Conservation (phyloP, 305 asterid species). For the Andrographis paniculata region DNA sequence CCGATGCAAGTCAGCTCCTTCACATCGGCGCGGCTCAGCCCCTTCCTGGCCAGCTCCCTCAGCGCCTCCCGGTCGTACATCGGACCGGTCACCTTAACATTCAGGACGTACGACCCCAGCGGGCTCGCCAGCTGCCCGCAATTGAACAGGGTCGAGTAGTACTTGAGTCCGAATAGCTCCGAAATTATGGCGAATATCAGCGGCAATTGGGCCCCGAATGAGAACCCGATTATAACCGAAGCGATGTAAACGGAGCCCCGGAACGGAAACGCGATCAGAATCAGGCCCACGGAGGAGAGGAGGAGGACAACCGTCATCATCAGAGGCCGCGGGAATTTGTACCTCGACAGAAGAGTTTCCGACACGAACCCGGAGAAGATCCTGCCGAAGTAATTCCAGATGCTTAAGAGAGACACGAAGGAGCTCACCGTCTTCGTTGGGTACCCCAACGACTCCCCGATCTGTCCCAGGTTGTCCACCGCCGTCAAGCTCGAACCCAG, state of each 20-base stretch:
- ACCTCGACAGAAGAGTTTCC: conserved; percentile 35
- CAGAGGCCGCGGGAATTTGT: conserved; percentile 57
- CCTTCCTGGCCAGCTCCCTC: conserved; percentile 37
- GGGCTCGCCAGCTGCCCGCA: conserved; percentile 81
- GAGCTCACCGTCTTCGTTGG: conserved; percentile 50
- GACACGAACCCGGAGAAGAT: conserved; percentile 68
- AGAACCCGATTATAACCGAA: conserved; percentile 62
- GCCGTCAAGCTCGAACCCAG: conserved; percentile 71
- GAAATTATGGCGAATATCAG: conserved; percentile 52
- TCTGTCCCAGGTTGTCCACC: conserved; percentile 73
- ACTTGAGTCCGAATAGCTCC: conserved; percentile 65
- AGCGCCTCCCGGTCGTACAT: conserved; percentile 62
- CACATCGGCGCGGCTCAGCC: conserved; percentile 38
- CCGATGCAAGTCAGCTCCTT: conserved; percentile 62
- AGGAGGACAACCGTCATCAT: conserved; percentile 59
- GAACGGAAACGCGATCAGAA: conserved; percentile 58
- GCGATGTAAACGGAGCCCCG: conserved; percentile 58
- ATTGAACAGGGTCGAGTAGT: conserved; percentile 63
- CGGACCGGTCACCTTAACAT: conserved; percentile 54
- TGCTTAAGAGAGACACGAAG: conserved; percentile 62
- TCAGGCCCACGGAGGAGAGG: conserved; percentile 48
- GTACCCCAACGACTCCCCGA: conserved; percentile 66
- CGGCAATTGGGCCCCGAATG: conserved; percentile 69
- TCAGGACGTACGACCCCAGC: conserved; percentile 59
- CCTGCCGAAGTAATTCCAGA: conserved; percentile 75